A percentile compares a stretch with the other conserved stretches of the same genome.
Evolutionary conservation across 2,329 filamentous ascomycete species (phyloP).

Genomic region (Colletotrichum nymphaeae): DNA sequence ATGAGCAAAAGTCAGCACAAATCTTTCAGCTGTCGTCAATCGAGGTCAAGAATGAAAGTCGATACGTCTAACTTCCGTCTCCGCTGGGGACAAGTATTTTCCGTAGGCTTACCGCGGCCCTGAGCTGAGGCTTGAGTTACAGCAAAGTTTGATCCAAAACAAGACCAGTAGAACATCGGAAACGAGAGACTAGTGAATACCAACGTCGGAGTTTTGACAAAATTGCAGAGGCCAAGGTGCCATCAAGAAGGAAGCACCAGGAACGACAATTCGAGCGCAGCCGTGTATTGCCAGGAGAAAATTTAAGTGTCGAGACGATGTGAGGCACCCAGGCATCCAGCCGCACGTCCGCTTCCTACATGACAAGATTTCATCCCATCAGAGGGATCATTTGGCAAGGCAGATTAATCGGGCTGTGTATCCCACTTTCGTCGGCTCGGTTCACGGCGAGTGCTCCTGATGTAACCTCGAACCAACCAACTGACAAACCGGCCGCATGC

Average conservation of each 20-base stretch:
- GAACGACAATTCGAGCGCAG: neutral
- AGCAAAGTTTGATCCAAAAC: neutral
- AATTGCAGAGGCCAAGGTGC: neutral
- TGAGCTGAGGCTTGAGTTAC: neutral
- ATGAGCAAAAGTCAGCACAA: neutral
- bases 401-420: neutral
- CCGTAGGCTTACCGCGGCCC: neutral
- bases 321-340: neutral
- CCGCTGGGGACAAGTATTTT: neutral
- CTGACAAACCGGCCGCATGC: neutral
- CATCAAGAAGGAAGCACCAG: neutral
- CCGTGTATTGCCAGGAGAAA: neutral
- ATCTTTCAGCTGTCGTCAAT: neutral
- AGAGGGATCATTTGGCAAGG: neutral
- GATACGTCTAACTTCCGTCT: neutral
- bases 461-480: neutral
- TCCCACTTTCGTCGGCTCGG: neutral
- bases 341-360: neutral
- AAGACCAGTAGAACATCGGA: rapidly evolving
- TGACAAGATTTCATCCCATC: neutral
- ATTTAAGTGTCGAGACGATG: neutral
- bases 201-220: rapidly evolving
- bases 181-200: neutral
- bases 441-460: neutral
- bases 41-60: neutral